Conservation (phyloP, 805 yeast species). For the Yarrowia yakushimensis region DNA sequence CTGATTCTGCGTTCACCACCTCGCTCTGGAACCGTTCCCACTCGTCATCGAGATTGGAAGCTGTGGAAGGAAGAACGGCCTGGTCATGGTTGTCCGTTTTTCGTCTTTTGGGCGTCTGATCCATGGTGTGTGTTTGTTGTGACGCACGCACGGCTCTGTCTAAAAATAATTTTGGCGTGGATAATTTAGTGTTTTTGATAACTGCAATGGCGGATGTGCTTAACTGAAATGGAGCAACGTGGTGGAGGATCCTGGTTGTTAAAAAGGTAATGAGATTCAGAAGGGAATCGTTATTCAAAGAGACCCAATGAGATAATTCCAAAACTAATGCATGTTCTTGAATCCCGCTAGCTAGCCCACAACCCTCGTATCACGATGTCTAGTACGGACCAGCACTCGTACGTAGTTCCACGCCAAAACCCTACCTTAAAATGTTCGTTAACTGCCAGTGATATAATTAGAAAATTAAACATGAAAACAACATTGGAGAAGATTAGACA, state of each 20-base stretch:
- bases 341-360: background rate
- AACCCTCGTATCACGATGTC: background rate
- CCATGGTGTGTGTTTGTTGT: conserved; percentile 7
- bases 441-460: background rate
- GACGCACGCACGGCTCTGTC: conserved; percentile 8
- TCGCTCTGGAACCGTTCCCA: conserved; percentile 18
- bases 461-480: background rate
- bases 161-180: conserved; percentile 5
- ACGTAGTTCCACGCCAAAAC: background rate
- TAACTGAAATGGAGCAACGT: background rate
- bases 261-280: background rate
- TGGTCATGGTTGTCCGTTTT: conserved; percentile 11
- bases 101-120: conserved; percentile 5
- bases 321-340: background rate
- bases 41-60: background rate
- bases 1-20: background rate
- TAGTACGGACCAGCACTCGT: background rate
- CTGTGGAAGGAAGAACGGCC: background rate
- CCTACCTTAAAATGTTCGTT: too few relatives aligned
- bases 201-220: background rate
- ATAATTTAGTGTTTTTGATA: background rate
- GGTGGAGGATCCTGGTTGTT: background rate
- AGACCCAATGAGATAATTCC: fast-evolving
- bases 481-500: background rate
- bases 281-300: background rate